These are phyloP conservation scores for Cephaloascus albidus DNA, from an alignment of 805 yeast species.

Conservation along the genomic window DNA sequence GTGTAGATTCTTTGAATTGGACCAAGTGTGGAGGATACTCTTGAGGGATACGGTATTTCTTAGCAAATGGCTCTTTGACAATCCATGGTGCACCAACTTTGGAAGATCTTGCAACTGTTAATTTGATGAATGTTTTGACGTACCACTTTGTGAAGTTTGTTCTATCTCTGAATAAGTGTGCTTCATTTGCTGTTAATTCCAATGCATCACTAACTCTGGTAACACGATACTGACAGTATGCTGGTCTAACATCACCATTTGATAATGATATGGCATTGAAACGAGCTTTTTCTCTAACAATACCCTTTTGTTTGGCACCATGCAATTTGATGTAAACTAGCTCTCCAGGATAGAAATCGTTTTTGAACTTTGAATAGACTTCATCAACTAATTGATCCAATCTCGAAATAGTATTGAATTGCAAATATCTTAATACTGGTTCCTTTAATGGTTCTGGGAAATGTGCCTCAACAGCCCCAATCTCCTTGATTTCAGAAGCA, in stretches of 20 bases:
- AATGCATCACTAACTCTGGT: conserved; percentile 41
- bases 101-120: conserved; percentile 66
- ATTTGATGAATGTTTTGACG: conserved; percentile 80
- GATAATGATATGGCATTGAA: conserved; percentile 42
- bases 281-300: conserved; percentile 80
- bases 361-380: conserved; percentile 67
- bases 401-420: conserved; percentile 73
- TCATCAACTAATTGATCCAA: conserved; percentile 84
- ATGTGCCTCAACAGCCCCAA: conserved; percentile 44
- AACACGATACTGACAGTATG: conserved; percentile 63
- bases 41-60: conserved; percentile 53
- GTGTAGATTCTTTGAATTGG: conserved; percentile 24
- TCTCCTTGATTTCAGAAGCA: conserved; percentile 52
- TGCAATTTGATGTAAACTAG: conserved; percentile 49
- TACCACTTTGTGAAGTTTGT: conserved; percentile 83
- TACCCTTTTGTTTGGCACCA: conserved; percentile 38
- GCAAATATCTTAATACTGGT: conserved; percentile 80
- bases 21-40: conserved; percentile 49
- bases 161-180: conserved; percentile 73
- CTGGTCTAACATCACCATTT: conserved; percentile 30
- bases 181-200: conserved; percentile 64
- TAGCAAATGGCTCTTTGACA: conserved; percentile 69
- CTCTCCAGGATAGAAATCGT: conserved; percentile 90
- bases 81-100: conserved; percentile 96
- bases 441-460: conserved; percentile 91